These are phyloP conservation scores for Herpetospermum pedunculosum DNA, from an alignment of 306 rosid genomes.

Conservation along the genomic window DNA sequence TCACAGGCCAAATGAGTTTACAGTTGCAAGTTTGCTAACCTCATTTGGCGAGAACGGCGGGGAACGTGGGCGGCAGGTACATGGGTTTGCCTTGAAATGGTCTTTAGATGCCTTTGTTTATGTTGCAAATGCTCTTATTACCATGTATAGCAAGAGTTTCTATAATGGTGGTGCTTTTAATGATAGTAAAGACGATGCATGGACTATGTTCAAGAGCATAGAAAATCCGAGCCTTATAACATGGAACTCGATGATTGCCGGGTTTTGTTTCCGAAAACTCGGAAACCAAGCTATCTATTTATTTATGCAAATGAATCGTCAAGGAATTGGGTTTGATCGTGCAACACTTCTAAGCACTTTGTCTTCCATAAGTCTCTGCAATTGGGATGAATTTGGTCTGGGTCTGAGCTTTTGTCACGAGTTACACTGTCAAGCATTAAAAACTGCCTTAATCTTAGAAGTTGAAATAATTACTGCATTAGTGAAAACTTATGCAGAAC, in stretches of 20 bases:
- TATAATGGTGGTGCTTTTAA: slow-evolving; percentile 15
- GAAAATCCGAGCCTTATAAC: slow-evolving; percentile 46
- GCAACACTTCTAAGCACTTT: slow-evolving; percentile 51
- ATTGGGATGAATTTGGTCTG: slow-evolving; percentile 11
- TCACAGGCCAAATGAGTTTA: slow-evolving; percentile 60
- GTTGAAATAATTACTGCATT: slow-evolving; percentile 64
- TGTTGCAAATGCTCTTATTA: slow-evolving; percentile 76
- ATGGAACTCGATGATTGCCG: slow-evolving; percentile 89
- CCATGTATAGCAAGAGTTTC: slow-evolving; percentile 59
- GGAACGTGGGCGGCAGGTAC: slow-evolving; percentile 60
- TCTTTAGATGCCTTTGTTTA: slow-evolving; percentile 45
- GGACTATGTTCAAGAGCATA: slow-evolving; percentile 54
- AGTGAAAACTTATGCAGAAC: slow-evolving; percentile 52
- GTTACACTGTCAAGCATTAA: slow-evolving; percentile 55
- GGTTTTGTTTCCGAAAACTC: slow-evolving; percentile 49
- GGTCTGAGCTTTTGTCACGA: slow-evolving; percentile 37
- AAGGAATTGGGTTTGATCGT: slow-evolving; percentile 53
- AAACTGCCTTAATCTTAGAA: slow-evolving; percentile 42
- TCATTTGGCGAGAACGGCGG: slow-evolving; percentile 23
- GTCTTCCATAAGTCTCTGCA: slow-evolving; percentile 37
- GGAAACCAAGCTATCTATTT: slow-evolving; percentile 41
- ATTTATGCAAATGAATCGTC: slow-evolving; percentile 42
- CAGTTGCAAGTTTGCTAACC: slow-evolving; percentile 65
- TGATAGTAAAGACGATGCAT: slow-evolving; percentile 32
- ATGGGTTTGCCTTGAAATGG: slow-evolving; percentile 58